Percentiles rank a stretch among this genome's conserved stretches.
phyloP scores from a whole-genome alignment of 1,139 yeast species.

The Nakaseomyces kungkrabaensis region DNA sequence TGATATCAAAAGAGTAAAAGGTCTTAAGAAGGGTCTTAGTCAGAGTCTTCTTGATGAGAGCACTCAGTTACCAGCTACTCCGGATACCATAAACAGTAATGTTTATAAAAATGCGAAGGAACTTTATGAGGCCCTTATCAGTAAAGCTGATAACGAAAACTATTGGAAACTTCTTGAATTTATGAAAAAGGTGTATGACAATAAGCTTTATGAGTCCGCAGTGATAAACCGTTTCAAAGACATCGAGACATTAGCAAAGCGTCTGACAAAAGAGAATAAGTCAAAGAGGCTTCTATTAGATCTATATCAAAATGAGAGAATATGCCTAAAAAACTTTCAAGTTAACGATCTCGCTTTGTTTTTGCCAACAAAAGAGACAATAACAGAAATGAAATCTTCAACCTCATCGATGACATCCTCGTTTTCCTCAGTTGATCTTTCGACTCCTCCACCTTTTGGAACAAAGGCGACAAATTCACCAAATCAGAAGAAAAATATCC shows the following conservation, averaged over 20 bases:
- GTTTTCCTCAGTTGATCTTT: constrained; percentile 28
- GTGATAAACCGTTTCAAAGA: constrained; percentile 74
- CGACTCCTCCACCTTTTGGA: constrained; percentile 25
- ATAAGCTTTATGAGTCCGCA: constrained; percentile 48
- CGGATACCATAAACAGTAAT: constrained; percentile 18
- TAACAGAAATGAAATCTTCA: constrained; percentile 32
- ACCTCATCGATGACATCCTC: constrained; percentile 23
- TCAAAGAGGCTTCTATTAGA: constrained; percentile 37
- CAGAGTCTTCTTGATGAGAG: constrained; percentile 29
- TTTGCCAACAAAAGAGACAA: constrained; percentile 51
- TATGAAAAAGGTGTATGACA: constrained; percentile 25
- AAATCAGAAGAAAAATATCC: neutral
- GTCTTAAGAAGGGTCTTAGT: constrained; percentile 38
- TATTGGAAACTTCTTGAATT: constrained; percentile 13
- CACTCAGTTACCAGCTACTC: constrained; percentile 8
- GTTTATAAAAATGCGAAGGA: constrained; percentile 18
- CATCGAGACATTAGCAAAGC: constrained; percentile 86
- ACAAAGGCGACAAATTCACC: constrained; percentile 7
- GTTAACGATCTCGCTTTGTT: constrained; percentile 71
- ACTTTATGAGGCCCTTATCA: constrained; percentile 6
- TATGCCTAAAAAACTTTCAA: constrained; percentile 57
- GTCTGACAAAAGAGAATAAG: constrained; percentile 66
- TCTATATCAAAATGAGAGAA: constrained; percentile 39
- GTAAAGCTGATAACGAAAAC: constrained; percentile 14
- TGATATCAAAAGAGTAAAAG: constrained; percentile 59